Conservation (phyloP, 164 flowering plant genomes). For the Magnolia officinalis region DNA sequence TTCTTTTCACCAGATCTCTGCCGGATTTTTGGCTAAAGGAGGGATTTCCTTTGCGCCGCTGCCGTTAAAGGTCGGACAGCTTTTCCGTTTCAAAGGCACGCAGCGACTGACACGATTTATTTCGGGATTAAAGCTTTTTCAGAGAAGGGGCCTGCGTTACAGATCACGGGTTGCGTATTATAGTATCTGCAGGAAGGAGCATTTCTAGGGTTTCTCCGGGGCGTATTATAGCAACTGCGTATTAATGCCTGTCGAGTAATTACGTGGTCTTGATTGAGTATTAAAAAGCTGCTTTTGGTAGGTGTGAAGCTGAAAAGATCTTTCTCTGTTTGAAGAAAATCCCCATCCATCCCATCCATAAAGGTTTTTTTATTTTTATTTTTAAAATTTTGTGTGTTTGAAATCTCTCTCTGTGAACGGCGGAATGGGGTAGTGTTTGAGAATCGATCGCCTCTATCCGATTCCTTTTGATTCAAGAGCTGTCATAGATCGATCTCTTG, state of each 20-base stretch:
- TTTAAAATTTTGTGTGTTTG: background rate
- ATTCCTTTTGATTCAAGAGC: background rate
- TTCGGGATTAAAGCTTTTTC: background rate
- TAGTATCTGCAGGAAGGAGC: background rate
- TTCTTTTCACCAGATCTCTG: conserved; percentile 1
- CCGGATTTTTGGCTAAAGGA: background rate
- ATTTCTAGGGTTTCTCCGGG: background rate
- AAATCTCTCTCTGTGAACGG: background rate
- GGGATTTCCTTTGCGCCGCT: background rate
- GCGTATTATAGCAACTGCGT: background rate
- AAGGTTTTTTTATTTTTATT: no score
- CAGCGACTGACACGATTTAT: conserved; percentile 1
- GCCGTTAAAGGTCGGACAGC: conserved; percentile 4
- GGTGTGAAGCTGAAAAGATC: conserved; percentile 13
- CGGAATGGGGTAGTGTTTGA: conserved; percentile 14
- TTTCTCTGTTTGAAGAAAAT: background rate
- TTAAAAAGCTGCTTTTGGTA: conserved; percentile 11
- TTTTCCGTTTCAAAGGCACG: conserved; percentile 1
- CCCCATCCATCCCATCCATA: background rate
- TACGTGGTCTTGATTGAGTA: conserved; percentile 2
- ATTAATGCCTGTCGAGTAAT: background rate
- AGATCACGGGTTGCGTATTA: conserved; percentile 2
- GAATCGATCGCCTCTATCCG: background rate
- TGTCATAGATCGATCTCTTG: background rate
- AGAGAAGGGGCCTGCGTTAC: conserved; percentile 2